Percentiles rank a stretch among this genome's conserved stretches.
Conservation (phyloP, 1,284 basidiomycete species). For the Rhodotorula sp. region DNA sequence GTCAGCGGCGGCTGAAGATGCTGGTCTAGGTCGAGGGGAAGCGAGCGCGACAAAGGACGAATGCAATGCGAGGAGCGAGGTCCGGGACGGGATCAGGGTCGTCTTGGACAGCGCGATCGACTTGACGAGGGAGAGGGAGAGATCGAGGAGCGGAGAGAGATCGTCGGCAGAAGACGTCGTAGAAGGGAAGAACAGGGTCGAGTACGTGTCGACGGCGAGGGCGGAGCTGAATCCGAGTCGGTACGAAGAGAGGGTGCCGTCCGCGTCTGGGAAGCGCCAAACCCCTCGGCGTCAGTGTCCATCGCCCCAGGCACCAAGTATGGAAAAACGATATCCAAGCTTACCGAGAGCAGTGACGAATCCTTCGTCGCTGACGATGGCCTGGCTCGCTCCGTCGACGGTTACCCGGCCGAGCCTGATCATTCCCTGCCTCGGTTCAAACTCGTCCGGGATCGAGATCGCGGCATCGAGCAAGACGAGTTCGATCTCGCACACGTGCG, state of each 20-base stretch:
- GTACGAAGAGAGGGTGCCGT: slow-evolving; percentile 26
- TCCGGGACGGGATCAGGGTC: slow-evolving; percentile 3
- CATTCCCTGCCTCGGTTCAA: slow-evolving; percentile 16
- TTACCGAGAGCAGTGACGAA: slow-evolving; percentile 31
- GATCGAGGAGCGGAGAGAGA: background rate
- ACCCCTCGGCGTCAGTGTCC: background rate
- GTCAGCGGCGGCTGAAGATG: background rate
- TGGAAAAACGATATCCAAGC: background rate
- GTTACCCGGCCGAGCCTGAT: slow-evolving; percentile 26
- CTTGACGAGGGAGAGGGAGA: slow-evolving; percentile 25
- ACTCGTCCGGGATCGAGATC: slow-evolving; percentile 27
- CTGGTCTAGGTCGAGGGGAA: slow-evolving; percentile 1
- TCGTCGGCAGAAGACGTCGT: background rate
- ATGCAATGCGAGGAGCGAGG: slow-evolving; percentile 35
- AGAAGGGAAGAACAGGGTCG: slow-evolving; percentile 32
- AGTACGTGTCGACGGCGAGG: slow-evolving; percentile 14
- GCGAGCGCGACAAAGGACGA: slow-evolving; percentile 37
- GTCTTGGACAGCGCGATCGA: slow-evolving; percentile 23
- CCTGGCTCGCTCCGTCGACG: slow-evolving; percentile 24
- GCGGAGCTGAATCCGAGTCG: slow-evolving; percentile 21
- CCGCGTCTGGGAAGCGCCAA: slow-evolving; percentile 5
- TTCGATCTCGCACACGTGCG: slow-evolving; percentile 25
- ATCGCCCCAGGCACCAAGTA: accelerated
- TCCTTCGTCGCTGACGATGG: slow-evolving; percentile 38
- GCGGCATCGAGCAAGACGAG: slow-evolving; percentile 32